Conservation (phyloP, 2,329 filamentous ascomycete genomes). For the Xylaria sp. region DNA sequence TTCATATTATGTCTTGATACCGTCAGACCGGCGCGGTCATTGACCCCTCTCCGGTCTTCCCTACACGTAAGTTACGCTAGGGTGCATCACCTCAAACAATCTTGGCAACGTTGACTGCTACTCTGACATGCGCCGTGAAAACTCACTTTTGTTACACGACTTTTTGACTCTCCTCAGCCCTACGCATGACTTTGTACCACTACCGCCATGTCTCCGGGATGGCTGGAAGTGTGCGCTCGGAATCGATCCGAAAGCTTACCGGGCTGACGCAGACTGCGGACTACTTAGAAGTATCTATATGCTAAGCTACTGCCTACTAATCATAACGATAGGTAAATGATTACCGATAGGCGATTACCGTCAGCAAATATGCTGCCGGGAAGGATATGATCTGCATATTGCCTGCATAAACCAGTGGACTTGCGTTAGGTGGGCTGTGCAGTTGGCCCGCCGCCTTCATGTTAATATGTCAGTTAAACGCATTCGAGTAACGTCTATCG, state of each 20-base stretch:
- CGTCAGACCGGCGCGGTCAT: slow-evolving; percentile 25
- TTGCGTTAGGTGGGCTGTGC: slow-evolving; percentile 11
- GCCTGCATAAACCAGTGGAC: slow-evolving; percentile 21
- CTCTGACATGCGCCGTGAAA: slow-evolving; percentile 35
- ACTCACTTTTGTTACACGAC: slow-evolving; percentile 35
- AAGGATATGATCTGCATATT: slow-evolving; percentile 29
- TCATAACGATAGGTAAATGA: slow-evolving; percentile 4
- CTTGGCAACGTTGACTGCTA: slow-evolving; percentile 34
- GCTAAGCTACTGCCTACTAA: slow-evolving; percentile 11
- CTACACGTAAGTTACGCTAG: slow-evolving; percentile 7
- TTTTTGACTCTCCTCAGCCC: slow-evolving; percentile 36
- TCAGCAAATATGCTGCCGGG: slow-evolving; percentile 4
- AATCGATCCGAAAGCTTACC: slow-evolving; percentile 22
- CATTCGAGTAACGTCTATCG: slow-evolving; percentile 7
- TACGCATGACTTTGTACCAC: slow-evolving; percentile 36
- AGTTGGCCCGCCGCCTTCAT: slow-evolving; percentile 6
- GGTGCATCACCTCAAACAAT: slow-evolving; percentile 14
- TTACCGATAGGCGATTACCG: slow-evolving; percentile 1
- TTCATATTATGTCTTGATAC: slow-evolving; percentile 21
- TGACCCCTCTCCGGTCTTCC: slow-evolving; percentile 18
- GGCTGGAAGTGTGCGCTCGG: slow-evolving; percentile 20
- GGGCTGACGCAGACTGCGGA: slow-evolving; percentile 24
- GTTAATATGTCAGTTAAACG: slow-evolving; percentile 20
- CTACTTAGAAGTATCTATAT: slow-evolving; percentile 9
- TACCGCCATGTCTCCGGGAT: slow-evolving; percentile 21